A percentile compares a stretch with the other conserved stretches of the same genome.
These are phyloP conservation scores for Akanthomyces dipterigenus DNA, from an alignment of 2,329 filamentous ascomycete genomes.

Conservation along the genomic window DNA sequence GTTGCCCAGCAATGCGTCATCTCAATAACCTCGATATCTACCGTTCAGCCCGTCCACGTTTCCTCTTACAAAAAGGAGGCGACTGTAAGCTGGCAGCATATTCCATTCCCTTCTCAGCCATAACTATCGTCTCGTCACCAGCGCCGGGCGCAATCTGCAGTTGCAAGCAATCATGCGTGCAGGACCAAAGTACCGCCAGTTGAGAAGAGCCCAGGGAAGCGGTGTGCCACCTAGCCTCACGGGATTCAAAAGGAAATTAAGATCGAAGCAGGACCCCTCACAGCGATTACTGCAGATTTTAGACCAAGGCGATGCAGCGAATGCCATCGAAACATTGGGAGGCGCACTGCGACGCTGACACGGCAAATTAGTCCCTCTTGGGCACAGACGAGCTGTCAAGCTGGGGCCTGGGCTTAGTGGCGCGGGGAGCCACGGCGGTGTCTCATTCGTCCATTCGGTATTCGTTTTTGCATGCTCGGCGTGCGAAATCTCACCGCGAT, in stretches of 20 bases:
- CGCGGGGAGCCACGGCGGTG: not conserved
- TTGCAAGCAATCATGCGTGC: not conserved
- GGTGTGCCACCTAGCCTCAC: not conserved
- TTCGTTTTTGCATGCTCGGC: not conserved
- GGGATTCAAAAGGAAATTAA: constrained; percentile 8
- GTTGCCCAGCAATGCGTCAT: too few relatives aligned
- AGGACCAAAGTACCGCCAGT: not conserved
- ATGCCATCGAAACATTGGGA: not conserved
- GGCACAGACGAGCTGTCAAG: not conserved
- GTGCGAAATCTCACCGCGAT: not conserved
- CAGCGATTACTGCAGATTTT: constrained; percentile 5
- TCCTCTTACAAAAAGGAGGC: not conserved
- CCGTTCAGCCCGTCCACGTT: not conserved
- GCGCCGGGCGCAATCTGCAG: not conserved
- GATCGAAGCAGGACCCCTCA: not conserved
- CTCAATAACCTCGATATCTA: not conserved
- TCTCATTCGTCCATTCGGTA: not conserved
- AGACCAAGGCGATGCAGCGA: not conserved
- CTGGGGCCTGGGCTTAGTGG: not conserved
- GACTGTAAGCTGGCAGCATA: constrained; percentile 1
- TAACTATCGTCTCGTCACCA: not conserved
- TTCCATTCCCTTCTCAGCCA: constrained; percentile 5
- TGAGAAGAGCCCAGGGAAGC: not conserved
- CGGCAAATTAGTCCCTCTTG: constrained; percentile 9
- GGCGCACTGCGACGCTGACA: constrained; percentile 6